These are phyloP conservation scores for Parachlorella kessleri DNA, from an alignment of 139 green algal species.

Conservation along the genomic window DNA sequence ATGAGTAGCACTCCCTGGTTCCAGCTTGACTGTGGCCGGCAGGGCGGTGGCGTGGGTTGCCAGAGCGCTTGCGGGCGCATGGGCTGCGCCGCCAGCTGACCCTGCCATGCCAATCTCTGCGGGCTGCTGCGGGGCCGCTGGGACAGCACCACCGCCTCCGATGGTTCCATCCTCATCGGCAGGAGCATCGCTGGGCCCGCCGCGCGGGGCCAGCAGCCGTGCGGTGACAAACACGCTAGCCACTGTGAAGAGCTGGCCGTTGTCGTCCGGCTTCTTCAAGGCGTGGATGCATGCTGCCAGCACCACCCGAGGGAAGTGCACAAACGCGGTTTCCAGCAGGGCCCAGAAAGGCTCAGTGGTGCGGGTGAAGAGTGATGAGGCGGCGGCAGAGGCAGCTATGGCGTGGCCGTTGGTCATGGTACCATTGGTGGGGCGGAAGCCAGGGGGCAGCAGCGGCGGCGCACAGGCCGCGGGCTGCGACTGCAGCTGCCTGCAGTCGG, in stretches of 20 bases:
- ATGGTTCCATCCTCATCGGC: not conserved
- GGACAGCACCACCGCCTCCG: not conserved
- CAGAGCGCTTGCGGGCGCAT: not conserved
- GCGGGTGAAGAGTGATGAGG: too few species aligned
- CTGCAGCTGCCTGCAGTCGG: not conserved
- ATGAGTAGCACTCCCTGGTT: too few species aligned
- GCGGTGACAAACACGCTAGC: slow-evolving; percentile 5
- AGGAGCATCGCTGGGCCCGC: not conserved
- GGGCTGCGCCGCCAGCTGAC: not conserved
- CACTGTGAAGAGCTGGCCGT: not conserved
- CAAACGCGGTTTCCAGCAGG: slow-evolving; percentile 17
- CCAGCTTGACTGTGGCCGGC: too few species aligned
- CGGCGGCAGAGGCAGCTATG: too few species aligned
- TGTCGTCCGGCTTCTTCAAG: slow-evolving; percentile 10
- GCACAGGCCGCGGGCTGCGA: not conserved
- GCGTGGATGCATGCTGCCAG: slow-evolving; percentile 43
- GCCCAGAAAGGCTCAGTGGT: not conserved
- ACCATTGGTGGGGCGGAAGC: too few species aligned
- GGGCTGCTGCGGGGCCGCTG: not conserved
- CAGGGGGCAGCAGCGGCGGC: not conserved
- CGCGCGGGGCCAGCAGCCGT: slow-evolving; percentile 6
- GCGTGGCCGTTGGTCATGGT: too few species aligned
- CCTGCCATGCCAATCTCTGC: not conserved
- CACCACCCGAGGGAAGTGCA: slow-evolving; percentile 39
- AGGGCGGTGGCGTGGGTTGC: too few species aligned